A percentile compares a stretch with the other conserved stretches of the same genome.
phyloP scores from a whole-genome alignment of 805 yeast species.

The Candida taoyuanica region DNA sequence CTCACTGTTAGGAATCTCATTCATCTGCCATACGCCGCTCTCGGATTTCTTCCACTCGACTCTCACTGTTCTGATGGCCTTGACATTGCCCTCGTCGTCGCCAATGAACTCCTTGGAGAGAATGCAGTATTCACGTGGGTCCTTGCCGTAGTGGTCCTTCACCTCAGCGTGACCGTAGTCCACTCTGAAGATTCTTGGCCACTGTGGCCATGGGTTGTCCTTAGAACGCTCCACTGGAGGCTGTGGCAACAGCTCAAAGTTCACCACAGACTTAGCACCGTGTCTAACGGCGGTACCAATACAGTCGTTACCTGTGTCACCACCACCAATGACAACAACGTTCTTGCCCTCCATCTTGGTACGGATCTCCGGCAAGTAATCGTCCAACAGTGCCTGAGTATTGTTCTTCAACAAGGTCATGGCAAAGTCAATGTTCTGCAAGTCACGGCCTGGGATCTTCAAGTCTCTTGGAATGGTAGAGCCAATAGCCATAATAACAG shows the following conservation, averaged over 20 bases:
- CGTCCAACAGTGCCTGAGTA: slow-evolving; percentile 84
- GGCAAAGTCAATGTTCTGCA: slow-evolving; percentile 88
- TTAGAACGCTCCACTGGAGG: slow-evolving; percentile 83
- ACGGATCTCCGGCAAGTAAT: slow-evolving; percentile 72
- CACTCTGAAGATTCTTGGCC: slow-evolving; percentile 97
- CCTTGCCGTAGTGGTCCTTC: slow-evolving; percentile 89
- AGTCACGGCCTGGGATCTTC: slow-evolving; percentile 88
- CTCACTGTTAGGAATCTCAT: slow-evolving; percentile 92
- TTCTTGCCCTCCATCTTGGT: slow-evolving; percentile 73
- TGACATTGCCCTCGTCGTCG: slow-evolving; percentile 91
- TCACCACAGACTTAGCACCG: slow-evolving; percentile 90
- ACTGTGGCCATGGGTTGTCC: slow-evolving; percentile 99
- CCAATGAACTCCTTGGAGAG: slow-evolving; percentile 93
- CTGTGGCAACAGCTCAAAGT: slow-evolving; percentile 90
- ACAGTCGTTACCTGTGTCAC: slow-evolving; percentile 99
- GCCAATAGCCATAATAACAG: slow-evolving; percentile 89
- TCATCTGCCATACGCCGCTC: slow-evolving; percentile 98
- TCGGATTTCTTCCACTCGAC: slow-evolving; percentile 98
- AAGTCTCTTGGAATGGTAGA: slow-evolving; percentile 95
- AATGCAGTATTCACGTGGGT: slow-evolving; percentile 95
- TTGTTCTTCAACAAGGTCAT: slow-evolving; percentile 87
- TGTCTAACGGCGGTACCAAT: slow-evolving; percentile 96
- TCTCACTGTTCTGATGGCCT: slow-evolving; percentile 91
- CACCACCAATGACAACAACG: slow-evolving; percentile 98
- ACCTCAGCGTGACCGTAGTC: slow-evolving; percentile 98